phyloP scores from a whole-genome alignment of 2,329 filamentous ascomycete species.

The Cordyceps javanica region DNA sequence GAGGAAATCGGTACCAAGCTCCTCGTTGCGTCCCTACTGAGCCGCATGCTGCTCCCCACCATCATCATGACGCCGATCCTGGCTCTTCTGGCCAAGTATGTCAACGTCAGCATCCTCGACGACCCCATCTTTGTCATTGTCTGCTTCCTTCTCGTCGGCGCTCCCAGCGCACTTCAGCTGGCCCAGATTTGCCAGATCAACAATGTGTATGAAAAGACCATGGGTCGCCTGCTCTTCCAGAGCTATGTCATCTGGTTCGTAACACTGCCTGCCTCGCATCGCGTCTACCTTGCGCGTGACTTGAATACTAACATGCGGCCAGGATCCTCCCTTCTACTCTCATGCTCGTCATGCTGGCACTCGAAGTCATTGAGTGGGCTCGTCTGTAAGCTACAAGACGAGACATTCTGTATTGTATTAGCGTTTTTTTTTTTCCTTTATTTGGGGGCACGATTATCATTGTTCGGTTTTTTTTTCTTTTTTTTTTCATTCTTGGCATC shows the following conservation, averaged over 20 bases:
- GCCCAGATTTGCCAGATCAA: constrained; percentile 99
- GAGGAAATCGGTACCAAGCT: constrained; percentile 64
- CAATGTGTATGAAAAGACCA: constrained; percentile 88
- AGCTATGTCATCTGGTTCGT: constrained; percentile 79
- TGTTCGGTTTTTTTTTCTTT: not conserved
- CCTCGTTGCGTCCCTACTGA: constrained; percentile 76
- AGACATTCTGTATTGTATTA: constrained; percentile 11
- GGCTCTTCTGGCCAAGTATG: constrained; percentile 80
- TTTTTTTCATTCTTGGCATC: too few relatives aligned
- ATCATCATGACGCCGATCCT: constrained; percentile 87
- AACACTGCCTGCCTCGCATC: too few relatives aligned
- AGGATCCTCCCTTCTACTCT: constrained; percentile 94
- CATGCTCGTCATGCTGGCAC: constrained; percentile 79
- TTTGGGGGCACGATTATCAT: not conserved
- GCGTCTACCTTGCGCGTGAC: not conserved
- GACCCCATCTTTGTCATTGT: constrained; percentile 98
- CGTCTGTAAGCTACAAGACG: constrained; percentile 13
- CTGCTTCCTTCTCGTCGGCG: constrained; percentile 91
- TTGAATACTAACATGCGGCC: constrained; percentile 21
- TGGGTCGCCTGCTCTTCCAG: constrained; percentile 90
- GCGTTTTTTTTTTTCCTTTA: not conserved
- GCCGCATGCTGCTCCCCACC: constrained; percentile 88
- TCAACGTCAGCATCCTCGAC: constrained; percentile 88
- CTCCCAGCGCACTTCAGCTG: constrained; percentile 86
- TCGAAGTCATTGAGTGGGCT: constrained; percentile 92